Evolutionary conservation across 2,329 filamentous ascomycete species (phyloP).

Genomic region (Aspergillus latus): DNA sequence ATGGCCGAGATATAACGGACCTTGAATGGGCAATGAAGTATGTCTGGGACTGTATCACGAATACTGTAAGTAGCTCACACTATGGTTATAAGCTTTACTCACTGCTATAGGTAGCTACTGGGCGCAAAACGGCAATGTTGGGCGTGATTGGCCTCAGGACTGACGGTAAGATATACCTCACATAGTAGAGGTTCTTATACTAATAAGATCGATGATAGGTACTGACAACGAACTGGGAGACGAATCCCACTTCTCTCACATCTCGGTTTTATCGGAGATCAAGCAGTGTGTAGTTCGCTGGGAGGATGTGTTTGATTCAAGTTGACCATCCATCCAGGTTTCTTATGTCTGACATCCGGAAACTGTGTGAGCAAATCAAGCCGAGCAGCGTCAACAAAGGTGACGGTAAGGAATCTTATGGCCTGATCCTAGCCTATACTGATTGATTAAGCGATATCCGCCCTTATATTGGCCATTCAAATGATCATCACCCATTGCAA

Average conservation of each 20-base stretch:
- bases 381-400: conserved; percentile 68
- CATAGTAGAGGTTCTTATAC: neutral
- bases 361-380: conserved; percentile 62
- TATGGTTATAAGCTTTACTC: neutral
- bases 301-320: neutral
- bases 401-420: conserved; percentile 58
- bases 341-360: conserved; percentile 67
- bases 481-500: conserved; percentile 81
- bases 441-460: conserved; percentile 63
- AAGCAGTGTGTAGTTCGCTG: conserved; percentile 61
- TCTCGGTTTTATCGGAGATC: conserved; percentile 67
- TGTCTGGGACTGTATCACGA: conserved; percentile 89
- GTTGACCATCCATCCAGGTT: conserved; percentile 42
- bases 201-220: conserved; percentile 39
- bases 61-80: conserved; percentile 57
- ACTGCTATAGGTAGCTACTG: conserved; percentile 54
- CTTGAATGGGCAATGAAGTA: conserved; percentile 89
- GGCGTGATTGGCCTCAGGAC: conserved; percentile 84
- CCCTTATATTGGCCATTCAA: conserved; percentile 78
- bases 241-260: conserved; percentile 74
- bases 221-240: conserved; percentile 67
- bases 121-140: conserved; percentile 70
- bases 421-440: neutral
- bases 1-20: conserved; percentile 73
- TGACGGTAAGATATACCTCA: conserved; percentile 52